These are phyloP conservation scores for Xanthoceras sorbifolium DNA, from an alignment of 345 rosid genomes.

Conservation along the genomic window DNA sequence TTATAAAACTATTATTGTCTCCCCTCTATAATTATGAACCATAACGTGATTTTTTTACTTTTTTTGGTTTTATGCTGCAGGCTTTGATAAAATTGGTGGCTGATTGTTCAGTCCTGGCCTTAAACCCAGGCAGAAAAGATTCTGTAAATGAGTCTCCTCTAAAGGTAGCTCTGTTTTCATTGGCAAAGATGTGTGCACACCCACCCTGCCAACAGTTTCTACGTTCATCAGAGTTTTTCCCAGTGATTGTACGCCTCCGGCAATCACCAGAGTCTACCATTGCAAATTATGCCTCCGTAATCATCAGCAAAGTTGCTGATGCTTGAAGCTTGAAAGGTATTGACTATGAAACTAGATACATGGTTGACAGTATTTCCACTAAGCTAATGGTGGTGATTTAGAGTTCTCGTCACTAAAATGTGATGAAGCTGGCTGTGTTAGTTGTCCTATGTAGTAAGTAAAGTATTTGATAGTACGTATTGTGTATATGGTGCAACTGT, in stretches of 20 bases:
- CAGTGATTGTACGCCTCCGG: constrained; percentile 70
- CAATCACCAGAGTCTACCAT: constrained; percentile 86
- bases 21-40: not conserved
- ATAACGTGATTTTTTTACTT: not conserved
- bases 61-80: constrained; percentile 40
- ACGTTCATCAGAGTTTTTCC: constrained; percentile 72
- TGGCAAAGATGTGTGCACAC: constrained; percentile 91
- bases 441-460: not conserved
- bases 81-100: constrained; percentile 73
- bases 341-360: not conserved
- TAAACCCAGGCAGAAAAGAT: constrained; percentile 74
- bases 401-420: not conserved
- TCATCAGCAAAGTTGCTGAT: constrained; percentile 65
- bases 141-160: constrained; percentile 79
- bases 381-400: too few species aligned
- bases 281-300: constrained; percentile 78
- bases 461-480: not conserved
- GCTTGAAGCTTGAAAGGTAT: constrained; percentile 12
- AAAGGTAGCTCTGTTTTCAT: constrained; percentile 86
- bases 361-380: not conserved
- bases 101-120: constrained; percentile 68
- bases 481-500: not conserved
- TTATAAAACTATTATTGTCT: not conserved
- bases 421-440: not conserved
- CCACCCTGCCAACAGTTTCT: constrained; percentile 72